Base-by-base conservation (phyloP, 768 basidiomycete genomes). In the Chalciporus pseudorubinellus region DNA sequence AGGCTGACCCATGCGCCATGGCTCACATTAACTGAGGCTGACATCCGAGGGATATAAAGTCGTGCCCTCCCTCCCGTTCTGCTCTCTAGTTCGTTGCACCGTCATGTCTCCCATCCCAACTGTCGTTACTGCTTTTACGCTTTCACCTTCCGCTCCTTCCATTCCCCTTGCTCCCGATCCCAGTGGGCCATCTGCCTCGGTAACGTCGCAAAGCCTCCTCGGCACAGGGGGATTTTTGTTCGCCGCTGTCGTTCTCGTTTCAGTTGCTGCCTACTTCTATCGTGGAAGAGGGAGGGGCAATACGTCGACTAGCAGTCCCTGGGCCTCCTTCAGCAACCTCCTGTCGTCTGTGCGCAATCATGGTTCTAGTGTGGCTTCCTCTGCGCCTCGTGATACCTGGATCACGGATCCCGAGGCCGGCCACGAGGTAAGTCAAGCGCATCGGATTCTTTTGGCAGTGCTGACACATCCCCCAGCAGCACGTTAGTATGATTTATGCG, bases 401-500 rank as follows among this genome's bases (percentile, higher is more conserved):
- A 33, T 18, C 9, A 19, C 16, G 1, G 51, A 63, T 31, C 26
- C 50, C 8, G 63, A 60, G 53, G 34, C 10, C 3, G 53, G 52
- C 16, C 40, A n/a, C 2, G 47, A 65, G 39, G 60, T 55, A 18
- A 2, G 53, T 40, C 39, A 5, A 4, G 12, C 5, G 6, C 26
- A 1, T 9, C 3, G 21, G 2, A 12, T 10, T 31, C 3, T 8
- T 19, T 53, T 6, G 4, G n/a, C 39, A 1, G 3, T 3, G 13
- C 31, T 55, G 21, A 65, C 19, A 3, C 6, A 14, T 18, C 18
- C 1, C 1, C 10, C 20, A 56, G 39, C 24, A 57, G 14, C 52
- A 65, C 20, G 51, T 63, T 5, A 60, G 31, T 13, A 63, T 59
- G 57, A 51, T 64, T 0, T 62, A 64, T 26, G 60, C 59, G 1